Evolutionary conservation across 805 yeast species (phyloP).

Genomic region (Kodamaea jinghongensis): DNA sequence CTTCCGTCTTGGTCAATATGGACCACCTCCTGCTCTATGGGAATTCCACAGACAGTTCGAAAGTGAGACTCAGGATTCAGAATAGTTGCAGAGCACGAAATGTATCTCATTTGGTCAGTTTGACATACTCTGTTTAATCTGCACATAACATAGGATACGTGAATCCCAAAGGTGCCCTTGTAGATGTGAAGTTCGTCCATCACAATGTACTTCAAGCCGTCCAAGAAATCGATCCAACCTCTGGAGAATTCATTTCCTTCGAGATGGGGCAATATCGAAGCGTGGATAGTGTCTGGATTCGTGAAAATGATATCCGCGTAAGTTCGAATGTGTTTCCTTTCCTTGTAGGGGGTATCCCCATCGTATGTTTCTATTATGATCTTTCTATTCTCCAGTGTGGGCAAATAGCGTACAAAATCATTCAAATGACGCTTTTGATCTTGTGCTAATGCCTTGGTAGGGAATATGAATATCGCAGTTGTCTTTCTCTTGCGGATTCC

Average conservation of each 20-base stretch:
- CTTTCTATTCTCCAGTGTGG: conserved; percentile 33
- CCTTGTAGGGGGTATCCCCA: conserved; percentile 78
- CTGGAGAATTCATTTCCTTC: conserved; percentile 20
- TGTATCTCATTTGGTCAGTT: conserved; percentile 49
- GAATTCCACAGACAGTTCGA: conserved; percentile 68
- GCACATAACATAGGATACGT: conserved; percentile 82
- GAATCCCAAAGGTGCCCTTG: conserved; percentile 88
- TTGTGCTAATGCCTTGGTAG: conserved; percentile 96
- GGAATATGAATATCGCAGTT: conserved; percentile 86
- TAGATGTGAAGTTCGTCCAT: conserved; percentile 87
- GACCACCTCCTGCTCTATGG: conserved; percentile 39
- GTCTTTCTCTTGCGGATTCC: conserved; percentile 29
- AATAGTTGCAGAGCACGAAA: conserved; percentile 94
- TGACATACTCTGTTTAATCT: conserved; percentile 59
- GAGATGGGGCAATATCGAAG: conserved; percentile 77
- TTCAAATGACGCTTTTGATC: conserved; percentile 86
- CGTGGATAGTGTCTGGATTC: conserved; percentile 92
- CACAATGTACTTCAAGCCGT: conserved; percentile 66
- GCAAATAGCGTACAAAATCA: conserved; percentile 51
- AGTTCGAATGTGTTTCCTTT: conserved; percentile 53
- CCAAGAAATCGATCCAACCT: conserved; percentile 68
- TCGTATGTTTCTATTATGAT: conserved; percentile 78
- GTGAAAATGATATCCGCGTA: conserved; percentile 82
- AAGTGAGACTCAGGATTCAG: conserved; percentile 72
- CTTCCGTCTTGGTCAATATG: conserved; percentile 82